Conservation (phyloP, 495 filamentous ascomycete genomes). For the Polyplosphaeria fusca region DNA sequence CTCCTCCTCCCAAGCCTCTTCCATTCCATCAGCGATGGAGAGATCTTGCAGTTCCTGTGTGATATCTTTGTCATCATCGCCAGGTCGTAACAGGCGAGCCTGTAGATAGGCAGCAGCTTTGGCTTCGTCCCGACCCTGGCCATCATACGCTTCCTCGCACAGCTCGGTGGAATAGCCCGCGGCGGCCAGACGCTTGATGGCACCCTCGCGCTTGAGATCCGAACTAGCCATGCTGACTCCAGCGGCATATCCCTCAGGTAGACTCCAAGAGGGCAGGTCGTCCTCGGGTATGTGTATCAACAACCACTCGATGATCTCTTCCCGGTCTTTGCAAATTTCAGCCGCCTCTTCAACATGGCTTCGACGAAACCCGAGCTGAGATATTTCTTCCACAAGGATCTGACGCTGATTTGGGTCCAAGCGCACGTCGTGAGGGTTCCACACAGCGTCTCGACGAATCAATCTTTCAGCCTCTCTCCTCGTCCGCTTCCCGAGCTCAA, state of each 20-base stretch:
- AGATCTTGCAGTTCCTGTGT: slow-evolving; percentile 17
- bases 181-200: slow-evolving; percentile 74
- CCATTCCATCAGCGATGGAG: slow-evolving; percentile 5
- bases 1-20: slow-evolving; percentile 77
- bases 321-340: slow-evolving; percentile 81
- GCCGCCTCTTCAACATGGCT: slow-evolving; percentile 88
- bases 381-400: slow-evolving; percentile 69
- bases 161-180: slow-evolving; percentile 82
- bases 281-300: slow-evolving; percentile 96
- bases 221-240: slow-evolving; percentile 79
- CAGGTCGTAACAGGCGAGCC: slow-evolving; percentile 53
- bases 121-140: slow-evolving; percentile 66
- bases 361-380: slow-evolving; percentile 72
- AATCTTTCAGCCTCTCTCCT: slow-evolving; percentile 73
- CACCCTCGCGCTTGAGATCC: slow-evolving; percentile 72
- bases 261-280: slow-evolving; percentile 81
- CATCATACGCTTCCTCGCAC: slow-evolving; percentile 69
- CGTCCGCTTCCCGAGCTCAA: slow-evolving; percentile 83
- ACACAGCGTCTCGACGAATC: slow-evolving; percentile 70
- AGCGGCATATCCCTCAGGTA: slow-evolving; percentile 85
- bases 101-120: slow-evolving; percentile 76
- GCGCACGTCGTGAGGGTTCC: slow-evolving; percentile 74
- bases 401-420: slow-evolving; percentile 57
- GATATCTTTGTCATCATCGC: slow-evolving; percentile 27
- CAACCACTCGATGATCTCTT: slow-evolving; percentile 90